phyloP scores from a whole-genome alignment of 2,329 filamentous ascomycete genomes.

The Diaporthe amygdali region DNA sequence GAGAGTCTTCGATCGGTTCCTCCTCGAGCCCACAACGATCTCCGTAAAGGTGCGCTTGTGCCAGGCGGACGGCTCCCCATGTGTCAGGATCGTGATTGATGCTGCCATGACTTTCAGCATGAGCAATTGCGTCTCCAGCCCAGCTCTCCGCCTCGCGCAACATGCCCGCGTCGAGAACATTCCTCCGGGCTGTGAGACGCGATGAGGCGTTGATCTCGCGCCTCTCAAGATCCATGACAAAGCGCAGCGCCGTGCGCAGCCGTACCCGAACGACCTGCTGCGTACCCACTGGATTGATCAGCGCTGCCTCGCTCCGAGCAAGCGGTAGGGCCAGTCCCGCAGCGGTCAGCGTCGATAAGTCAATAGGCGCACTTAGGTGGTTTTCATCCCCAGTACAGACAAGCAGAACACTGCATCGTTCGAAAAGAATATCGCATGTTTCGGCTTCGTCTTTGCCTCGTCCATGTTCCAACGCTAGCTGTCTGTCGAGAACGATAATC shows the following conservation, averaged over 20 bases:
- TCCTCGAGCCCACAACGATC: background rate
- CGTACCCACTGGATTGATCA: background rate
- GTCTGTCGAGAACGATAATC: background rate
- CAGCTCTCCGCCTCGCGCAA: background rate
- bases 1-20: background rate
- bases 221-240: background rate
- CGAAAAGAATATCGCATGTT: background rate
- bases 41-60: background rate
- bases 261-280: background rate
- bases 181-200: background rate
- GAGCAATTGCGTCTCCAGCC: background rate
- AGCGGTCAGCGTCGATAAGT: background rate
- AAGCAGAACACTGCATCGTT: slow-evolving; percentile 1
- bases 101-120: background rate
- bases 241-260: background rate
- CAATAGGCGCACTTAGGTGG: background rate
- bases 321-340: slow-evolving; percentile 2
- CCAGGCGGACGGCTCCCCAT: background rate
- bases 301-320: background rate
- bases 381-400: background rate
- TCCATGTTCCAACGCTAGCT: background rate
- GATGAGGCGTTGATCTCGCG: slow-evolving; percentile 1
- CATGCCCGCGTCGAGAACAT: slow-evolving; percentile 1
- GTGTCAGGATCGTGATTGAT: background rate
- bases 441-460: background rate